Base-by-base conservation (phyloP, 768 basidiomycete species). In the Wakefieldia striispora region DNA sequence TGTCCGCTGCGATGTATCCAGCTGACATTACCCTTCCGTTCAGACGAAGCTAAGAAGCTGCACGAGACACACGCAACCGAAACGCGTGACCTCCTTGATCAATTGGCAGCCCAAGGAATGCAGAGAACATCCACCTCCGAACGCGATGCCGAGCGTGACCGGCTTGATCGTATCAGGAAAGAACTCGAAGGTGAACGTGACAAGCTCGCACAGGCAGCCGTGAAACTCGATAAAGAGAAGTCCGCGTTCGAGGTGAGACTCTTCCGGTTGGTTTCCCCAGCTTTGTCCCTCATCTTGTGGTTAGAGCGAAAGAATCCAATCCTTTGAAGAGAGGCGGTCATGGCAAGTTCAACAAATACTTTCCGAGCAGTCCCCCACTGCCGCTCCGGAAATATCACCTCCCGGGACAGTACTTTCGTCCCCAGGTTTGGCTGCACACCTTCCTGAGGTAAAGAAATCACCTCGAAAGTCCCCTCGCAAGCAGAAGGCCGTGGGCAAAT, bases 291-390 rank as follows among this genome's bases (percentile, higher is more conserved):
- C 34, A 60, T 36, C 34, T 29, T 23, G 29, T 21, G 39, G 35
- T 43, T 56, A 90, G 88, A 78, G 77, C 10, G 84, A 88, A 59
- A 76, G 80, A 19, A 60, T 81, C 23, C 75, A 74, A 47, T 74
- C 89, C 36, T 38, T 78, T 41, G 85, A 89, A 54, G 88, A 90
- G 63, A 86, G 80, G 59, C 77, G 84, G n/a, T 70, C 76, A n/a
- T 88, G 84, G 87, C 76, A 84, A 49, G 78, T 82, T 1, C 75
- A 84, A 40, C 71, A 70, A 62, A 83, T 87, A 75, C 72, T 82
- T 3, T 75, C 77, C 1, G 80, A 85, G 40, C 68, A 79, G 3
- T 78, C 80, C 17, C 76, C 77, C 10, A 76, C 76, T 19, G 21
- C 13, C 29, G 24, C 37, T 27, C 45, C 56, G 41, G 62, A 62